Percentiles rank a stretch among this genome's conserved stretches.
Conservation (phyloP, 169 alveolate genomes). For the Ichthyophthirius multifiliis region DNA sequence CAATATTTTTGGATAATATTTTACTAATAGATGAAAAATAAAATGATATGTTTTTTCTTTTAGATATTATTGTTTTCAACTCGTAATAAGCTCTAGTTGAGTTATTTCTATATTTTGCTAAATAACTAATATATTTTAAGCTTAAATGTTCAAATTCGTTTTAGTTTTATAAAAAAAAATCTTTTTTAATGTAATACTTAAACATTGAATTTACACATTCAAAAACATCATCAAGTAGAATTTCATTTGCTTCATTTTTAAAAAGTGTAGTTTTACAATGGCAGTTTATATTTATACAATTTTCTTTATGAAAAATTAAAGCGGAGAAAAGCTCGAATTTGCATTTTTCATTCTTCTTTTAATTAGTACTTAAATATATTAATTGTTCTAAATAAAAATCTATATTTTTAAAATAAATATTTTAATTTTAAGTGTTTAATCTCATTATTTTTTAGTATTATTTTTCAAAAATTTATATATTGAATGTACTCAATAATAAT, state of each 20-base stretch:
- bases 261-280: neutral
- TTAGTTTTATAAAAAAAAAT: too few relatives aligned
- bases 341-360: neutral
- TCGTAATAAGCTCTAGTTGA: constrained; percentile 1
- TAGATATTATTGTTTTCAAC: neutral
- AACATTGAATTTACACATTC: too few relatives aligned
- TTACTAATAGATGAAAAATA: neutral
- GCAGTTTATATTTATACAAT: neutral
- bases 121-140: neutral
- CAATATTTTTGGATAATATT: neutral
- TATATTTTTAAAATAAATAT: neutral
- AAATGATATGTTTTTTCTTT: neutral
- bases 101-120: neutral
- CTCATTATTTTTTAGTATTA: neutral
- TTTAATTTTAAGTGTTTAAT: neutral
- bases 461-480: neutral
- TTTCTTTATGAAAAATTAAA: neutral
- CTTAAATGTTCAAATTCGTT: constrained; percentile 18
- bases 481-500: neutral
- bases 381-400: neutral
- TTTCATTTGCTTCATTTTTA: too few relatives aligned
- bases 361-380: neutral
- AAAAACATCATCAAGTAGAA: too few relatives aligned
- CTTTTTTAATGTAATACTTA: too few relatives aligned
- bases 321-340: neutral